Evolutionary conservation across 495 filamentous ascomycete species (phyloP).

Genomic region (Parmelia sp.): DNA sequence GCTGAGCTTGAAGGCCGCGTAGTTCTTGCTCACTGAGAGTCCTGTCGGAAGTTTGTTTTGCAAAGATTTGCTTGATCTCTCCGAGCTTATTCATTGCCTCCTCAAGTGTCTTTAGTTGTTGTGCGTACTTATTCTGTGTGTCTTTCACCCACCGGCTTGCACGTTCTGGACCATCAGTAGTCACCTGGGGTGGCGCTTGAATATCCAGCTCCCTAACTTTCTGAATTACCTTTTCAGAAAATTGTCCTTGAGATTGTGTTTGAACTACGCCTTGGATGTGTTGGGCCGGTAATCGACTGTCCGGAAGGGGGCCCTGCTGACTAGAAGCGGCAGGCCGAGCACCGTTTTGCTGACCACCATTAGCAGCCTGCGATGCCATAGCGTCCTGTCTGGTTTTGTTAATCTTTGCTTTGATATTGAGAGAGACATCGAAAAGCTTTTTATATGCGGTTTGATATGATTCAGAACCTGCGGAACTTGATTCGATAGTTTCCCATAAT

Average conservation of each 20-base stretch:
- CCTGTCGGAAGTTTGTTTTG: slow-evolving; percentile 36
- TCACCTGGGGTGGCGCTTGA: slow-evolving; percentile 42
- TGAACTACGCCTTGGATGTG: slow-evolving; percentile 12
- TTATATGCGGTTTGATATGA: slow-evolving; percentile 57
- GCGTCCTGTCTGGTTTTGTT: slow-evolving; percentile 20
- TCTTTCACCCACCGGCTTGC: slow-evolving; percentile 28
- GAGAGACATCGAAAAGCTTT: slow-evolving; percentile 58
- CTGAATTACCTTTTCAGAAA: slow-evolving; percentile 22
- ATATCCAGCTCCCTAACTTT: slow-evolving; percentile 44
- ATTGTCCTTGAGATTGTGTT: slow-evolving; percentile 12
- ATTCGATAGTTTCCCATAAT: slow-evolving; percentile 58
- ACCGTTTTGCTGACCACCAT: slow-evolving; percentile 27
- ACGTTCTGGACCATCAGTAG: slow-evolving; percentile 33
- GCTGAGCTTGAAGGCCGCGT: slow-evolving; percentile 39
- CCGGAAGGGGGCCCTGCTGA: slow-evolving; percentile 11
- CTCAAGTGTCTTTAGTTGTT: slow-evolving; percentile 48
- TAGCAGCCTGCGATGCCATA: slow-evolving; percentile 4
- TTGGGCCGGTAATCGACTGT: slow-evolving; percentile 11
- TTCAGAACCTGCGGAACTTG: slow-evolving; percentile 44
- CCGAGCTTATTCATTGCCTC: slow-evolving; percentile 30
- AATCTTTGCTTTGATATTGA: slow-evolving; percentile 18
- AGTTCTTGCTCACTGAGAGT: slow-evolving; percentile 41
- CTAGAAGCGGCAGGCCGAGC: slow-evolving; percentile 21
- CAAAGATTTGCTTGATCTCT: slow-evolving; percentile 32
- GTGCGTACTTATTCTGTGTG: slow-evolving; percentile 47